phyloP scores from a whole-genome alignment of 148 eudicot genomes.

The Chenopodium quinoa region DNA sequence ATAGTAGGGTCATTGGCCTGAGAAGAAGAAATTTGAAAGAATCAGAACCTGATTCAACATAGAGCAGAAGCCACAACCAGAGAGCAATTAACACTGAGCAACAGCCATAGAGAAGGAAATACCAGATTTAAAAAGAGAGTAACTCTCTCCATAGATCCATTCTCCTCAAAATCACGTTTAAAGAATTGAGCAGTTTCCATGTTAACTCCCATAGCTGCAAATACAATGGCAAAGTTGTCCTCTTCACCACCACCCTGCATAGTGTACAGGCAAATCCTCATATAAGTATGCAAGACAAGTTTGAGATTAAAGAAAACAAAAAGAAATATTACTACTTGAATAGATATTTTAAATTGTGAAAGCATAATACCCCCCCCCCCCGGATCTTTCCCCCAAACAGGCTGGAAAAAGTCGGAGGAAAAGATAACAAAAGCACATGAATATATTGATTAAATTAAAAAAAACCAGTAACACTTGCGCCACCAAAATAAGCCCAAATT shows the following conservation, averaged over 20 bases:
- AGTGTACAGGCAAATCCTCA: background rate
- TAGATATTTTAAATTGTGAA: background rate
- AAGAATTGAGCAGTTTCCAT: slow-evolving; percentile 99
- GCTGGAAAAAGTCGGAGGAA: background rate
- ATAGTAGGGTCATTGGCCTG: slow-evolving; percentile 99
- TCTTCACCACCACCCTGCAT: slow-evolving; percentile 68
- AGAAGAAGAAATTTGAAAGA: slow-evolving; percentile 15
- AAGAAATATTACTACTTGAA: background rate
- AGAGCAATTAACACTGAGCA: background rate
- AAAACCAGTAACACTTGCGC: no score
- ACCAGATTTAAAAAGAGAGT: slow-evolving; percentile 96
- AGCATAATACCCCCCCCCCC: background rate
- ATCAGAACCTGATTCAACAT: slow-evolving; percentile 5
- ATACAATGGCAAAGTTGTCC: slow-evolving; percentile 98
- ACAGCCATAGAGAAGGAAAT: background rate
- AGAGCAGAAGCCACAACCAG: background rate
- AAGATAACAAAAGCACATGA: no score
- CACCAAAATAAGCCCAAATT: no score
- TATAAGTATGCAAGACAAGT: background rate
- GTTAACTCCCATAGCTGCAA: slow-evolving; percentile 99
- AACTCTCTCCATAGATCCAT: slow-evolving; percentile 99
- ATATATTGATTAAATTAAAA: no score
- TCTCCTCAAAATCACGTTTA: slow-evolving; percentile 99
- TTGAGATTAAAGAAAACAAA: background rate
- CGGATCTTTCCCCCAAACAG: no score